Evolutionary conservation across 352 stramenopile genomes (phyloP).

Genomic region (Pythium folliculosum): DNA sequence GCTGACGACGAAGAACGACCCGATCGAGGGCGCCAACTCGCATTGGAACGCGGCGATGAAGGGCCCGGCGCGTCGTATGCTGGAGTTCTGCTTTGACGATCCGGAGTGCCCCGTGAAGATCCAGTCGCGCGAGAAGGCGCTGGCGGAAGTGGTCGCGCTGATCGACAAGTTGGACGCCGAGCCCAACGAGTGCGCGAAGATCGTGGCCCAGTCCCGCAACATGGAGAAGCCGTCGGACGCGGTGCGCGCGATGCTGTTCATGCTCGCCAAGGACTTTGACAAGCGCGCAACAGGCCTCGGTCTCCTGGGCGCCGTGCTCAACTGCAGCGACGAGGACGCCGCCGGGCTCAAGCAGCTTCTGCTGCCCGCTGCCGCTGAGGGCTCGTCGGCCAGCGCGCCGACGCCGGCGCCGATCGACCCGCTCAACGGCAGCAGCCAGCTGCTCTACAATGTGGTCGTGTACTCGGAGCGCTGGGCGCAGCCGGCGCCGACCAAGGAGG

Average conservation of each 20-base stretch:
- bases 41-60: slow-evolving; percentile 26
- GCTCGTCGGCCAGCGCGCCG: neutral
- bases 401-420: neutral
- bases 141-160: slow-evolving; percentile 4
- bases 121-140: slow-evolving; percentile 19
- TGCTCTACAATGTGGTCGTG: slow-evolving; percentile 27
- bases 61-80: slow-evolving; percentile 8
- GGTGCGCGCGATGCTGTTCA: neutral
- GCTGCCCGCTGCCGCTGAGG: no score
- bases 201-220: neutral
- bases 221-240: slow-evolving; percentile 8
- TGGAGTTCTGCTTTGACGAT: slow-evolving; percentile 27
- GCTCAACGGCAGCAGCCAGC: neutral
- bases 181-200: slow-evolving; percentile 23
- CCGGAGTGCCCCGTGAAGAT: slow-evolving; percentile 11
- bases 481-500: slow-evolving; percentile 7
- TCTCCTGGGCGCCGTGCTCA: neutral
- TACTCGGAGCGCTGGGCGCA: slow-evolving; percentile 24
- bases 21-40: slow-evolving; percentile 9
- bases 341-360: neutral
- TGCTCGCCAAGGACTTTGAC: neutral
- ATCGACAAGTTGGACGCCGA: slow-evolving; percentile 12
- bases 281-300: neutral
- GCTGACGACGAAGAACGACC: slow-evolving; percentile 7
- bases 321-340: no score